Evolutionary conservation across 2,329 filamentous ascomycete genomes (phyloP).

Genomic region (Penicillium sp.): DNA sequence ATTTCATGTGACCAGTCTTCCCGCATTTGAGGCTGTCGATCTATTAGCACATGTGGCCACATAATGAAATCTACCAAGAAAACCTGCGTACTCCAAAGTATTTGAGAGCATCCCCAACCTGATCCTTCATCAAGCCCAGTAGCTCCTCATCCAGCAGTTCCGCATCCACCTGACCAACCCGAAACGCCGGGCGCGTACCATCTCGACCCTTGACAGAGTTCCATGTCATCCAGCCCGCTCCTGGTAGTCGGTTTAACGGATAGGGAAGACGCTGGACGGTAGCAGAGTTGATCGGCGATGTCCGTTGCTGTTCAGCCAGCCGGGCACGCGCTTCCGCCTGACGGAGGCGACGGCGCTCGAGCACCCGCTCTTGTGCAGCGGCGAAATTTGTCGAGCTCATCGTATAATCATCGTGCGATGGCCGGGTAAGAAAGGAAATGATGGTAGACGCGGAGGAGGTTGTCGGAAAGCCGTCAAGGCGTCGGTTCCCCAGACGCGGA

Average conservation of each 20-base stretch:
- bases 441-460: not conserved
- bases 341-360: conserved; percentile 73
- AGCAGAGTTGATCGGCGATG: conserved; percentile 53
- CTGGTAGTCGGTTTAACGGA: conserved; percentile 59
- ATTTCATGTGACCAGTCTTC: conserved; percentile 91
- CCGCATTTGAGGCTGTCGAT: conserved; percentile 58
- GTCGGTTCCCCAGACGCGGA: conserved; percentile 17
- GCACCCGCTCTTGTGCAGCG: conserved; percentile 82
- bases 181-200: conserved; percentile 79
- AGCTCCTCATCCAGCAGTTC: conserved; percentile 94
- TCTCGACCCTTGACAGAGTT: conserved; percentile 69
- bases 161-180: conserved; percentile 93
- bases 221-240: conserved; percentile 57
- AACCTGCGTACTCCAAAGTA: conserved; percentile 66
- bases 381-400: conserved; percentile 71
- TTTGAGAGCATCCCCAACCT: conserved; percentile 84
- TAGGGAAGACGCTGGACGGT: conserved; percentile 59
- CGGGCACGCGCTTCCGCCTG: conserved; percentile 64
- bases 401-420: conserved; percentile 35
- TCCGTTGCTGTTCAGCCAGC: conserved; percentile 42
- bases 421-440: not conserved
- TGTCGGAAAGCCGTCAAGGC: conserved; percentile 3
- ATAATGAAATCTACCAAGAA: not conserved
- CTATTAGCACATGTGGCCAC: not conserved
- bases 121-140: conserved; percentile 75